These are phyloP conservation scores for Aspergillus quadrilineatus DNA, from an alignment of 2,329 filamentous ascomycete species.

Conservation along the genomic window DNA sequence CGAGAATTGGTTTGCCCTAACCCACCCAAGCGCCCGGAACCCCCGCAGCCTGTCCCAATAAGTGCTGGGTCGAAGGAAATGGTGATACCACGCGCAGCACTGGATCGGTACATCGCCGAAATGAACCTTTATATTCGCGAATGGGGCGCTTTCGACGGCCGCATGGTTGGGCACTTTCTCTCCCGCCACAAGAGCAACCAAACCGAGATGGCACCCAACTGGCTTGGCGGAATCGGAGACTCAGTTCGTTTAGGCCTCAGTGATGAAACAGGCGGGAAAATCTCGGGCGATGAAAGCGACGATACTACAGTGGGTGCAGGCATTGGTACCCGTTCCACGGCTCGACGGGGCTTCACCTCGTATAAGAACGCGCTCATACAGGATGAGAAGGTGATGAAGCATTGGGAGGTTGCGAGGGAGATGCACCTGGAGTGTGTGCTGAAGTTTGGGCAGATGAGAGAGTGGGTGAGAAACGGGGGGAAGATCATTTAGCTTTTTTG, in stretches of 20 bases:
- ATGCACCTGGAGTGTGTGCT: conserved; percentile 45
- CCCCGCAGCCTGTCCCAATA: conserved; percentile 26
- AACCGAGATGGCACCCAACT: conserved; percentile 46
- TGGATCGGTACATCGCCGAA: conserved; percentile 52
- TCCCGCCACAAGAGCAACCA: conserved; percentile 51
- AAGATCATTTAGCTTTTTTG: conserved; percentile 17
- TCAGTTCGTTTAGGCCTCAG: conserved; percentile 34
- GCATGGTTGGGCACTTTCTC: conserved; percentile 57
- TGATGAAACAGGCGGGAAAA: conserved; percentile 17
- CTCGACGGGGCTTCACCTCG: conserved; percentile 44
- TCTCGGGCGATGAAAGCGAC: conserved; percentile 26
- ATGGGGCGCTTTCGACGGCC: conserved; percentile 57
- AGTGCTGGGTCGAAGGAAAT: conserved; percentile 32
- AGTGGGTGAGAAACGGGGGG: conserved; percentile 38
- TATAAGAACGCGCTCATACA: conserved; percentile 49
- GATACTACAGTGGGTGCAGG: conserved; percentile 28
- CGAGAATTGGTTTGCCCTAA: conserved; percentile 50
- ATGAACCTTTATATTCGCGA: conserved; percentile 58
- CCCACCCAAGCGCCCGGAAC: conserved; percentile 51
- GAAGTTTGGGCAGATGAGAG: conserved; percentile 40
- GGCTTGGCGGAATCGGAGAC: conserved; percentile 56
- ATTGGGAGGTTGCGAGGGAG: conserved; percentile 51
- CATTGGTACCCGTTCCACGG: conserved; percentile 8
- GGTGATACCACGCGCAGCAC: conserved; percentile 48
- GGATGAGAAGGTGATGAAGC: conserved; percentile 45